Conservation (phyloP, 768 basidiomycete species). For the Amanita rimosa region DNA sequence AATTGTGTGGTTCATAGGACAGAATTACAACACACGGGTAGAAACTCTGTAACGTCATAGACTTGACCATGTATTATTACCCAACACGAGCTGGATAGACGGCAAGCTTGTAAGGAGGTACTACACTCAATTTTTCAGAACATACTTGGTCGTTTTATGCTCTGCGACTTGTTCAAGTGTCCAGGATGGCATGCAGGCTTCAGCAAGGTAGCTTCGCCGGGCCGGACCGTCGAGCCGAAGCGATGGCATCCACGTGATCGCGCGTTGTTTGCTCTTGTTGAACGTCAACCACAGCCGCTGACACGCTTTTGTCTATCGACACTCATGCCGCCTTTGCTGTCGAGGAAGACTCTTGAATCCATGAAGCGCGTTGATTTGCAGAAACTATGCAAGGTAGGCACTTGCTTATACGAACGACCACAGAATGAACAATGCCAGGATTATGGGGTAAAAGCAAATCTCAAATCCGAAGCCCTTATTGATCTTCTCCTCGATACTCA, state of each 20-base stretch:
- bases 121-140: slow-evolving; percentile 2
- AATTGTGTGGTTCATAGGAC: slow-evolving; percentile 1
- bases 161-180: slow-evolving; percentile 47
- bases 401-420: neutral
- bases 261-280: slow-evolving; percentile 46
- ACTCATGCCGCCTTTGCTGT: slow-evolving; percentile 30
- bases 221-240: no score
- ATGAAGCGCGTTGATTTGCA: slow-evolving; percentile 40
- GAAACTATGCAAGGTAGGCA: slow-evolving; percentile 59
- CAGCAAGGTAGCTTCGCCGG: no score
- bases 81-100: slow-evolving; percentile 58
- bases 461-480: slow-evolving; percentile 72
- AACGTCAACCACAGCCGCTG: slow-evolving; percentile 28
- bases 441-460: slow-evolving; percentile 71
- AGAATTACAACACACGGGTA: slow-evolving; percentile 29
- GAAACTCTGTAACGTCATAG: slow-evolving; percentile 81
- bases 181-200: slow-evolving; percentile 36
- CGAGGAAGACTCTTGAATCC: slow-evolving; percentile 28
- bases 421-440: slow-evolving; percentile 31
- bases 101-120: slow-evolving; percentile 4
- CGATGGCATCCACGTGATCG: slow-evolving; percentile 20
- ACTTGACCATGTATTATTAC: slow-evolving; percentile 70
- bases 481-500: slow-evolving; percentile 56
- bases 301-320: slow-evolving; percentile 8
- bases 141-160: slow-evolving; percentile 44